Base-by-base conservation (phyloP, 345 rosid species). In the Litchi chinensis region DNA sequence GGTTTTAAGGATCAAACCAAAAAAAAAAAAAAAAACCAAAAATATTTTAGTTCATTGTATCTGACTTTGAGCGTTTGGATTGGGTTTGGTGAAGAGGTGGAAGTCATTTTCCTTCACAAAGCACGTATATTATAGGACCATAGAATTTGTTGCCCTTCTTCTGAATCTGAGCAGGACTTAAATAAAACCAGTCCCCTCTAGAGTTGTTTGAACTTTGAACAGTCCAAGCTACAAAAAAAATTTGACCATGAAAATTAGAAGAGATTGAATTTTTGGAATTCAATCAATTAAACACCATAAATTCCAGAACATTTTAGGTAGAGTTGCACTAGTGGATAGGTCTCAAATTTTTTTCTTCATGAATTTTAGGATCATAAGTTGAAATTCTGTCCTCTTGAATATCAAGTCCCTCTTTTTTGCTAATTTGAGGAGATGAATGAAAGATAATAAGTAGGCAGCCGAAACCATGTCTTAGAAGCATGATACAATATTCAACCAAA, bases 51-150 rank as follows among this genome's bases (percentile, higher is more conserved):
- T 54, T 54, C 59, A 54, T 54, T 54, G 59, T 16, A 54, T 54
- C 59, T 54, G 59, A 54, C 59, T 54, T 54, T 50, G 19, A 46
- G 11, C 15, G 0, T 57, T 40, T 46, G 70, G 43, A 68, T 62
- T 26, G 56, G 76, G 81, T 64, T 77, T 48, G 80, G 78, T 81
- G 77, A 65, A 73, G 48, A 9, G 62, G 71, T 67, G 70, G 74
- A 13, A 67, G 78, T 62, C 68, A 15, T 16, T 72, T 22, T 37
- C 44, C 15, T 75, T 21, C 19, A 3, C 16, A 76, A 28, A 13
- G 8, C 8, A n/a, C n/a, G 3, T 24, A 1, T 7, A 2, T 24
- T 37, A 2, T 22, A n/a, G 64, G 48, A 48, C 63, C 6, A 28
- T 64, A 69, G 76, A 70, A 56, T 43, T 56, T 64, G 24, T 48